A percentile compares a stretch with the other conserved stretches of the same genome.
Conservation (phyloP, 2,329 filamentous ascomycete genomes). For the Proliferodiscus dingleyae region DNA sequence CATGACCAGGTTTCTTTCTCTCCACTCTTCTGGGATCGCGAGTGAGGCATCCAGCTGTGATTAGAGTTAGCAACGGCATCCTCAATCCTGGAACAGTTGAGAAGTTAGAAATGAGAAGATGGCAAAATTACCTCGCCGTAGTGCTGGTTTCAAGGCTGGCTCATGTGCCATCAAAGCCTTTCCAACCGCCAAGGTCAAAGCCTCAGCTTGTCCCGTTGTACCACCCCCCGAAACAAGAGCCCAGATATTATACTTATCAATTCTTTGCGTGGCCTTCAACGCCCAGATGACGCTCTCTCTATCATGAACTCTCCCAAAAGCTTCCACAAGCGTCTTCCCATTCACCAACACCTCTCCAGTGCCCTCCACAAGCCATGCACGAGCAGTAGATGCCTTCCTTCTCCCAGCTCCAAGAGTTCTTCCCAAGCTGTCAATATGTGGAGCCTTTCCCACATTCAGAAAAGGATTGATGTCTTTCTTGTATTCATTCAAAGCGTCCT, state of each 20-base stretch:
- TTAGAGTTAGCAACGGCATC: constrained; percentile 24
- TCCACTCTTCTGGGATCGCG: constrained; percentile 89
- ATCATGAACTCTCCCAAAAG: constrained; percentile 85
- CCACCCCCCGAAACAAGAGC: constrained; percentile 80
- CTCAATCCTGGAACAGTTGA: not conserved
- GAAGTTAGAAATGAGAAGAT: not conserved
- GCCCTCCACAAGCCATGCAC: constrained; percentile 86
- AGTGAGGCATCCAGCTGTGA: constrained; percentile 81
- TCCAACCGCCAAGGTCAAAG: constrained; percentile 82
- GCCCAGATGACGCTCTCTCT: constrained; percentile 93
- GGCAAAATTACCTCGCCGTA: constrained; percentile 73
- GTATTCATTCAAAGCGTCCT: constrained; percentile 61
- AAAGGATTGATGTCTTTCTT: constrained; percentile 70
- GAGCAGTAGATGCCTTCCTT: constrained; percentile 81
- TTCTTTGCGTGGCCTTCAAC: constrained; percentile 70
- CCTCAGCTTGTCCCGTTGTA: constrained; percentile 92
- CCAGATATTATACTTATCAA: constrained; percentile 98
- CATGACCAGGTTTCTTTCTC: constrained; percentile 93
- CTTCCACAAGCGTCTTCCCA: constrained; percentile 75
- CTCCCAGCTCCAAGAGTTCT: constrained; percentile 75
- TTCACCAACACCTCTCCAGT: constrained; percentile 88
- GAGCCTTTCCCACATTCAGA: constrained; percentile 57
- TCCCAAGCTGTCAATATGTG: constrained; percentile 69
- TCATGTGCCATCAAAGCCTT: constrained; percentile 89
- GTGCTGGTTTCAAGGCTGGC: constrained; percentile 78